A percentile compares a stretch with the other conserved stretches of the same genome.
Conservation (phyloP, 352 stramenopile genomes). For the Saprolegnia diclina region DNA sequence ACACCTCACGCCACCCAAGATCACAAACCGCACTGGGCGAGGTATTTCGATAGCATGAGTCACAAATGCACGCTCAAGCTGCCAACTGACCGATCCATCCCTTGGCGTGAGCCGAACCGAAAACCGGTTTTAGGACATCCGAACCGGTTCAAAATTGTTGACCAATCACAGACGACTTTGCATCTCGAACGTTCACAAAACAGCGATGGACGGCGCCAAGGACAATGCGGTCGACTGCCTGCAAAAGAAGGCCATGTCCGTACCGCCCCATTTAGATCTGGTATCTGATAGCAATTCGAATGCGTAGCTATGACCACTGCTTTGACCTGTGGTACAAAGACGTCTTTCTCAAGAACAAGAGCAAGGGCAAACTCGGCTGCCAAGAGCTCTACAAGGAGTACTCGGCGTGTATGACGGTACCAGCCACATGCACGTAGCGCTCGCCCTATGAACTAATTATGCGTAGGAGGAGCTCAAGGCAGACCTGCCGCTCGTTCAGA, state of each 20-base stretch:
- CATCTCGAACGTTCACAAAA: not conserved
- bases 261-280: not conserved
- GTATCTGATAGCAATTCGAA: not conserved
- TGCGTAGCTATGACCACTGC: constrained; percentile 59
- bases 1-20: no score
- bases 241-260: constrained; percentile 23
- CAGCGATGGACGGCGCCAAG: not conserved
- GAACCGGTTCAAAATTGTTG: not conserved
- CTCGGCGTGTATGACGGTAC: constrained; percentile 61
- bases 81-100: no score
- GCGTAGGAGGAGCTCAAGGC: constrained; percentile 19
- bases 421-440: not conserved
- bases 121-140: not conserved
- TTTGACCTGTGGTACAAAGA: constrained; percentile 86
- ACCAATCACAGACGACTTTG: not conserved
- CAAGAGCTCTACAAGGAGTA: constrained; percentile 79
- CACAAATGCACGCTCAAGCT: no score
- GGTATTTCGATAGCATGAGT: no score
- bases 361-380: constrained; percentile 60
- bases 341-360: constrained; percentile 77
- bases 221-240: constrained; percentile 2
- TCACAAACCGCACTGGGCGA: not conserved
- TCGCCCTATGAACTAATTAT: not conserved
- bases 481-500: constrained; percentile 15
- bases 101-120: not conserved